phyloP scores from a whole-genome alignment of 345 rosid species.

The Pelargonium nanum region DNA sequence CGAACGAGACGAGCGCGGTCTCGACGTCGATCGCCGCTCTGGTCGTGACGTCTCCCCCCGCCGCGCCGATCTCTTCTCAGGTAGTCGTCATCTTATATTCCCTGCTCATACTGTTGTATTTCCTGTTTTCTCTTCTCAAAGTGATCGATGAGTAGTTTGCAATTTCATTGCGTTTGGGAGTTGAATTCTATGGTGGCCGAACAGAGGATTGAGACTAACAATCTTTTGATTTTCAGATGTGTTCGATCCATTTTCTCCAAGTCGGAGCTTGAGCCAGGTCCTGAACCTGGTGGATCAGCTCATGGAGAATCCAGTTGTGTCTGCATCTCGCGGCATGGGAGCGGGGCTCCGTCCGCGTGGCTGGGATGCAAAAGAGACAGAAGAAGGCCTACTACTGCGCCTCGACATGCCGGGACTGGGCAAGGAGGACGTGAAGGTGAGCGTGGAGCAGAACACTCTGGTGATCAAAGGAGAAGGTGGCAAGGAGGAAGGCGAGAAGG shows the following conservation, averaged over 20 bases:
- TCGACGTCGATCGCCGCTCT: slow-evolving; percentile 15
- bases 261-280: slow-evolving; percentile 49
- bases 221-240: slow-evolving; percentile 19
- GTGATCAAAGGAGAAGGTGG: slow-evolving; percentile 49
- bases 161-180: background rate
- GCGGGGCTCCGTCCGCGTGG: slow-evolving; percentile 12
- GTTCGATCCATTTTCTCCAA: slow-evolving; percentile 48
- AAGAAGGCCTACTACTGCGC: slow-evolving; percentile 14
- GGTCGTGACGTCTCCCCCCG: slow-evolving; percentile 10
- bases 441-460: slow-evolving; percentile 43
- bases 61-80: slow-evolving; percentile 13
- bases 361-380: slow-evolving; percentile 47
- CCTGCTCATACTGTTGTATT: background rate
- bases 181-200: no score
- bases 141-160: background rate
- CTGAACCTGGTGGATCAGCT: slow-evolving; percentile 53
- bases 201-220: no score
- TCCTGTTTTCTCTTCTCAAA: background rate
- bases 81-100: background rate
- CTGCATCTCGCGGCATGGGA: background rate
- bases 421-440: slow-evolving; percentile 29
- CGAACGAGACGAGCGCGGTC: slow-evolving; percentile 5
- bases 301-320: slow-evolving; percentile 35
- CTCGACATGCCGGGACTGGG: slow-evolving; percentile 39
- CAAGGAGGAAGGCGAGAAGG: slow-evolving; percentile 24